These are phyloP conservation scores for Solanum neorickii DNA, from an alignment of 257 asterid genomes.

Conservation along the genomic window DNA sequence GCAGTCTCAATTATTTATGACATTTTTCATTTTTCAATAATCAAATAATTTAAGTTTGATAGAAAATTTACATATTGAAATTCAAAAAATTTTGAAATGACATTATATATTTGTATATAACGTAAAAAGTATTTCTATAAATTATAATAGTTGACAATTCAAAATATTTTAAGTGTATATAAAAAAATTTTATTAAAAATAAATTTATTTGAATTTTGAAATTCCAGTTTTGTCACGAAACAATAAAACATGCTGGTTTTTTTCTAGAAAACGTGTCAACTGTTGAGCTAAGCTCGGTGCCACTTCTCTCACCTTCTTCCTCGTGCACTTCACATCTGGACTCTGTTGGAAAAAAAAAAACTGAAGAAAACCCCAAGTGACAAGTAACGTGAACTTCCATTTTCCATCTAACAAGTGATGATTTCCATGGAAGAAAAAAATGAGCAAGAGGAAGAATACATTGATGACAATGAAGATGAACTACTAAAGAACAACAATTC, in stretches of 20 bases:
- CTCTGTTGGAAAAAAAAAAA: neutral
- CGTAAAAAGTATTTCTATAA: too few species aligned
- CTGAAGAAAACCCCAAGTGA: neutral
- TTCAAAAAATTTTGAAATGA: too few species aligned
- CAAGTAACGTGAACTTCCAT: neutral
- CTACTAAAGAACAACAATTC: neutral
- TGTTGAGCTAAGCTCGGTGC: neutral
- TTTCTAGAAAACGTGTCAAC: neutral
- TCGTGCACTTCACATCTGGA: neutral
- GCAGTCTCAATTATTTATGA: too few species aligned
- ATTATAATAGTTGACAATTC: rapidly evolving
- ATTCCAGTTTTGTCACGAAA: rapidly evolving
- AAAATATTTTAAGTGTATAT: too few species aligned
- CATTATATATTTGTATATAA: too few species aligned
- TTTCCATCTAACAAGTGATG: neutral
- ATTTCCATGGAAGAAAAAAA: neutral
- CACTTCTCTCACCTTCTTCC: neutral
- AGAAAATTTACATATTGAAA: too few species aligned
- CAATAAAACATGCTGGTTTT: neutral
- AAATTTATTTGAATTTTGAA: rapidly evolving
- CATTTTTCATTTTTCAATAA: too few species aligned
- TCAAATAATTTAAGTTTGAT: too few species aligned
- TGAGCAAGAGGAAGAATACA: neutral
- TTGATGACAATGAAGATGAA: neutral
- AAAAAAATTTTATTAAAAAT: too few species aligned